phyloP scores from a whole-genome alignment of 768 basidiomycete genomes.

The Lactifluus piperatus region DNA sequence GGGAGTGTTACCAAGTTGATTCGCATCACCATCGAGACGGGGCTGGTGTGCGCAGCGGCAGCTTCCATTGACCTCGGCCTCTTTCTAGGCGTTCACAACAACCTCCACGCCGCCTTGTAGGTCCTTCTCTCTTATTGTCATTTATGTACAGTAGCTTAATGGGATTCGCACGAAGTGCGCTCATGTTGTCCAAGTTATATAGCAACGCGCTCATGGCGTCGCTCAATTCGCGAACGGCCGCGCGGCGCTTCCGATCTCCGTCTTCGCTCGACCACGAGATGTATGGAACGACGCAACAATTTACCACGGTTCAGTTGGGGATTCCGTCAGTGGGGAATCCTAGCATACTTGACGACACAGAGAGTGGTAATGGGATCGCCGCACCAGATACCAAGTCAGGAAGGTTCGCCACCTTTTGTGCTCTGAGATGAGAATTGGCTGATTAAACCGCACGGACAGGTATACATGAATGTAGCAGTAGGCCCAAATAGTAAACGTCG shows the following conservation, averaged over 20 bases:
- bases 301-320: background rate
- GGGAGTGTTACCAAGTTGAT: background rate
- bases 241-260: background rate
- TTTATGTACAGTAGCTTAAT: background rate
- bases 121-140: background rate
- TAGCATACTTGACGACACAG: background rate
- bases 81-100: background rate
- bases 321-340: background rate
- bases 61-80: background rate
- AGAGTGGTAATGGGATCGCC: background rate
- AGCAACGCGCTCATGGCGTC: slow-evolving; percentile 8
- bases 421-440: background rate
- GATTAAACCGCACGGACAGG: background rate
- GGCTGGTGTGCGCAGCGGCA: background rate
- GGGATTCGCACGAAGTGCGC: background rate
- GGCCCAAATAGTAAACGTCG: background rate
- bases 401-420: too few relatives aligned
- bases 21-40: background rate
- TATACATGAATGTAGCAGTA: background rate
- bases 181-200: slow-evolving; percentile 2
- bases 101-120: background rate
- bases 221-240: background rate
- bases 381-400: background rate
- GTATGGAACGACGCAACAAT: background rate
- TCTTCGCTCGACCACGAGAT: background rate